Conservation (phyloP, 2,329 filamentous ascomycete genomes). For the Fusarium sp. region DNA sequence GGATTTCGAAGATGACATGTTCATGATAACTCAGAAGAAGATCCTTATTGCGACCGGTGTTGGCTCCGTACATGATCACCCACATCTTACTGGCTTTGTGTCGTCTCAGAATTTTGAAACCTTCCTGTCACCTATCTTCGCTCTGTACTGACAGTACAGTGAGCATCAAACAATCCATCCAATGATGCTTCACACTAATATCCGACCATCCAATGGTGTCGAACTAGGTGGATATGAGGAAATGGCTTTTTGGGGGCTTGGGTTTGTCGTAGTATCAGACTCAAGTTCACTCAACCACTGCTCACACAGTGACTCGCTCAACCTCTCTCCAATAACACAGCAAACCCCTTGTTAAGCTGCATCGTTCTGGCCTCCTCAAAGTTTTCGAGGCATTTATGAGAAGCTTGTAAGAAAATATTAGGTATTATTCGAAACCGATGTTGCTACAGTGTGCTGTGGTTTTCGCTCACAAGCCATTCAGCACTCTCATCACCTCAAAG, state of each 20-base stretch:
- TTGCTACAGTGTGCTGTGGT: neutral
- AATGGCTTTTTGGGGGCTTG: constrained; percentile 22
- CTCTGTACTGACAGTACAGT: neutral
- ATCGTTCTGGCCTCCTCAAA: constrained; percentile 13
- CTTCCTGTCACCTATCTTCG: constrained; percentile 10
- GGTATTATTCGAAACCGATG: constrained; percentile 3
- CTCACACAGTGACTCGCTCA: constrained; percentile 20
- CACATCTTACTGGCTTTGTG: neutral
- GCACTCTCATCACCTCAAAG: constrained; percentile 2
- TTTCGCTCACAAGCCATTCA: constrained; percentile 10
- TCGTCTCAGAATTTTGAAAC: constrained; percentile 15
- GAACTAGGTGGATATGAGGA: constrained; percentile 25
- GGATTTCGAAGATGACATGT: constrained; percentile 21
- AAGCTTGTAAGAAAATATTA: constrained; percentile 4
- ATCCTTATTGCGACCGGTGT: neutral
- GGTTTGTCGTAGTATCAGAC: constrained; percentile 25
- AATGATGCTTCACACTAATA: constrained; percentile 22
- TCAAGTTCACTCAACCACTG: constrained; percentile 2
- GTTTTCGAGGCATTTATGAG: constrained; percentile 17
- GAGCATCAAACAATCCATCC: constrained; percentile 5
- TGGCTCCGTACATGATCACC: constrained; percentile 14
- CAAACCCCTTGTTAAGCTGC: neutral
- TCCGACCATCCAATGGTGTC: constrained; percentile 5
- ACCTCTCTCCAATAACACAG: neutral
- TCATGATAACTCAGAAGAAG: constrained; percentile 21